These are phyloP conservation scores for Begonia masoniana DNA, from an alignment of 306 rosid genomes.

Conservation along the genomic window DNA sequence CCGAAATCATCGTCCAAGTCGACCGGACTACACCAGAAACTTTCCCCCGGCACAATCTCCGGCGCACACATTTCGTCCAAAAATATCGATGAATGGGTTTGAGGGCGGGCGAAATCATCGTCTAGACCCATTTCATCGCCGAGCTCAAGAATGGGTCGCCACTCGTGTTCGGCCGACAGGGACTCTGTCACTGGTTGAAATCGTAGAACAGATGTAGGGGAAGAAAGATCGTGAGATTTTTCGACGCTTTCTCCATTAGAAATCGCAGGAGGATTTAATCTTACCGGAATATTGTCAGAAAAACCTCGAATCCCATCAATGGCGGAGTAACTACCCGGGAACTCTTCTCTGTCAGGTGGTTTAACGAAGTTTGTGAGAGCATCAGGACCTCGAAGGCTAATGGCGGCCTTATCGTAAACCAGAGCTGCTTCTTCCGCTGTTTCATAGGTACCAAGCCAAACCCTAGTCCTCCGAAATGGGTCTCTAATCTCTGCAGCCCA, in stretches of 20 bases:
- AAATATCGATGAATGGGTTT: slow-evolving; percentile 7
- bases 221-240: slow-evolving; percentile 12
- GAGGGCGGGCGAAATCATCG: slow-evolving; percentile 5
- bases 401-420: slow-evolving; percentile 49
- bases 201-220: slow-evolving; percentile 38
- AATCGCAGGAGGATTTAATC: not conserved
- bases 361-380: slow-evolving; percentile 44
- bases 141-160: slow-evolving; percentile 6
- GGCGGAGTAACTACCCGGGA: not conserved
- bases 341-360: slow-evolving; percentile 1
- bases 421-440: slow-evolving; percentile 51
- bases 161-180: slow-evolving; percentile 1
- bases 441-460: slow-evolving; percentile 53
- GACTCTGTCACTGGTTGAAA: slow-evolving; percentile 13
- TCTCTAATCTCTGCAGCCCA: slow-evolving; percentile 60
- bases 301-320: not conserved
- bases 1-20: slow-evolving; percentile 33
- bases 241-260: slow-evolving; percentile 11
- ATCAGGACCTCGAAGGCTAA: slow-evolving; percentile 28
- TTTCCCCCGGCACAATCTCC: slow-evolving; percentile 4
- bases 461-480: slow-evolving; percentile 15
- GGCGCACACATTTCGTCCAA: slow-evolving; percentile 12
- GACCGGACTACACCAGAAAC: slow-evolving; percentile 18
- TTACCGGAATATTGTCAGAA: not conserved
- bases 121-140: slow-evolving; percentile 4